Base-by-base conservation (phyloP, 345 rosid species). In the Melastoma malabathricum region DNA sequence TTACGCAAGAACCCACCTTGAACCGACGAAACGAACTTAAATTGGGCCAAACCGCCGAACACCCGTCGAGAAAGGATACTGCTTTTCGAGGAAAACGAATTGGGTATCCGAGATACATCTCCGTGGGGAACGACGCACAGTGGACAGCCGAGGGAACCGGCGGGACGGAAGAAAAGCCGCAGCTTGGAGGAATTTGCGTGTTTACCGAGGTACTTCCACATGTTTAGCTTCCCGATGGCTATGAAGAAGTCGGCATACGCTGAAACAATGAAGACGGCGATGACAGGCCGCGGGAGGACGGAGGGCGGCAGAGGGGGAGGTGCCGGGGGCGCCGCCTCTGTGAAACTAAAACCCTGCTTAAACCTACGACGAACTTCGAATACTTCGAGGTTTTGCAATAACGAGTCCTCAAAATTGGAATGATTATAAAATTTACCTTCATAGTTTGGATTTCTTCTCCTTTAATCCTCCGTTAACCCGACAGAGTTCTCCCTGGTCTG, bases 181-280 rank as follows among this genome's bases (percentile, higher is more conserved):
- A 78, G 53, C 63, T 74, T 73, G 50, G 74, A 47, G 9, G 64
- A 41, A 52, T 76, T 49, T 59, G 78, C 84, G 63, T 68, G 62
- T 51, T 59, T 78, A 29, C 77, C 61, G 31, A 87, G 54, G 74
- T 52, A 70, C 55, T 83, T 84, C 96, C 96, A 84, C 96, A 92
- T 87, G 46, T 18, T 48, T 59, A 19, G 23, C 10, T 47, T 9
- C 49, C 16, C 22, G 38, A 50, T 2, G 52, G 15, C 12, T 1
- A 31, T 34, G 19, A 15, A 18, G 17, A 43, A 19, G 39, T 25
- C 50, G 51, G 55, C 50, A 52, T 53, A 31, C 8, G 22, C 9
- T 13, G 20, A n/a, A 19, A 2, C 20, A 13, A 18, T 15, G 43
- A 39, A 44, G 41, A 12, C 47, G 10, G 57, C 15, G 50, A 41